Conservation (phyloP, 441 rosid genomes). For the Pelargonium exstipulatum region DNA sequence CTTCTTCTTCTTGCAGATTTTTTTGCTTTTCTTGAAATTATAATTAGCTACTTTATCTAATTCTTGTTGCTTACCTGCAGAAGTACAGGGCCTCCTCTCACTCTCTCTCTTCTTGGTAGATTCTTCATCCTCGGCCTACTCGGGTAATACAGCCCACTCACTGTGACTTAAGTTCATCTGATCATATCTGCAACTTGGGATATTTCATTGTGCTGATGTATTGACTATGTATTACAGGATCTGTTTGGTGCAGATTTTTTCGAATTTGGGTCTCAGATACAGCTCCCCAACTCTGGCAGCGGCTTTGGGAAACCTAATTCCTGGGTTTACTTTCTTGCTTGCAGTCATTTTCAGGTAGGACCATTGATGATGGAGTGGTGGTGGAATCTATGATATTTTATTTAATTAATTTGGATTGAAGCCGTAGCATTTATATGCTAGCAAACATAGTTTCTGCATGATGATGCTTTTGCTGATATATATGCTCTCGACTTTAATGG, state of each 20-base stretch:
- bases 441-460: no score
- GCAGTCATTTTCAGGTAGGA: slow-evolving; percentile 41
- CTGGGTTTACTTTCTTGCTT: slow-evolving; percentile 45
- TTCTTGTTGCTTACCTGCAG: slow-evolving; percentile 22
- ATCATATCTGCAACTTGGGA: neutral
- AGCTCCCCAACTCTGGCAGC: slow-evolving; percentile 51
- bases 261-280: slow-evolving; percentile 28
- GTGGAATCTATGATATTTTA: no score
- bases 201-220: neutral
- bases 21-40: no score
- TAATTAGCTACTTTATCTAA: no score
- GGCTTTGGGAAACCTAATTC: slow-evolving; percentile 42
- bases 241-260: slow-evolving; percentile 32
- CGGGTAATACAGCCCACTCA: slow-evolving; percentile 23
- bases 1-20: neutral
- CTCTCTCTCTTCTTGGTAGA: slow-evolving; percentile 26
- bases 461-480: no score
- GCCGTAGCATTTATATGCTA: no score
- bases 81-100: slow-evolving; percentile 28
- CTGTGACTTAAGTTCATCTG: neutral
- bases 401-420: no score
- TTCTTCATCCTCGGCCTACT: slow-evolving; percentile 37
- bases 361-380: neutral
- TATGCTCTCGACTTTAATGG: no score
- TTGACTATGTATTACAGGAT: slow-evolving; percentile 28